Base-by-base conservation (phyloP, 164 flowering plant genomes). In the Buxus sempervirens region DNA sequence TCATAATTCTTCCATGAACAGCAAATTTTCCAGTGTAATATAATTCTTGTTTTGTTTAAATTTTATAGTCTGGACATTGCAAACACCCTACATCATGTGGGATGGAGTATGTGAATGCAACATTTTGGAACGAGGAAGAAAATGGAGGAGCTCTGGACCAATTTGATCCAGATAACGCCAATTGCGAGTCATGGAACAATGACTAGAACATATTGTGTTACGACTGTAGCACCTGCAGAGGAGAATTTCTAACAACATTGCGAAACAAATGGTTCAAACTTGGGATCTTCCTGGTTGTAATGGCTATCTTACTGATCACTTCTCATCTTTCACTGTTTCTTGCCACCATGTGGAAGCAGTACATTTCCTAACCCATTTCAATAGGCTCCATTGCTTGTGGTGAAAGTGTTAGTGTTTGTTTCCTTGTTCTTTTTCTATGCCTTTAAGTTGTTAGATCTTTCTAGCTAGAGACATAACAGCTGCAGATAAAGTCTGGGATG, bases 71-170 rank as follows among this genome's bases (percentile, higher is more conserved):
- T 9, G 83, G 86, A 9, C 83, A 86, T 19, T 85, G 88, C 80
- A 77, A n/a, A 25, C 86, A 85, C 18, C 82, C 88, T 0, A 15
- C 58, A 16, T 45, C 22, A 2, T 85, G 86, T 59, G 75, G 25
- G 20, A 79, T 82, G 83, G 66, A 71, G 26, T 76, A 66, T n/a
- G 76, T 81, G 38, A 85, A 85, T 42, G 82, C 81, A 0, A 85
- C 83, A 0, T 78, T 54, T 45, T 84, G 88, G 88, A 66, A 14
- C 18, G 72, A 28, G 60, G 57, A 26, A 19, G 63, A 70, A 2
- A 21, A 0, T 12, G 38, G 38, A 48, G 55, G n/a, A n/a, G 21
- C 1, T 16, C 18, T 10, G 3, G 32, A 67, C 10, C 13, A 16
- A 4, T 24, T 64, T 7, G 1, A 14, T 0, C 26, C 56, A 1